Conservation (phyloP, 2,329 filamentous ascomycete genomes). For the Thelonectria discophora region DNA sequence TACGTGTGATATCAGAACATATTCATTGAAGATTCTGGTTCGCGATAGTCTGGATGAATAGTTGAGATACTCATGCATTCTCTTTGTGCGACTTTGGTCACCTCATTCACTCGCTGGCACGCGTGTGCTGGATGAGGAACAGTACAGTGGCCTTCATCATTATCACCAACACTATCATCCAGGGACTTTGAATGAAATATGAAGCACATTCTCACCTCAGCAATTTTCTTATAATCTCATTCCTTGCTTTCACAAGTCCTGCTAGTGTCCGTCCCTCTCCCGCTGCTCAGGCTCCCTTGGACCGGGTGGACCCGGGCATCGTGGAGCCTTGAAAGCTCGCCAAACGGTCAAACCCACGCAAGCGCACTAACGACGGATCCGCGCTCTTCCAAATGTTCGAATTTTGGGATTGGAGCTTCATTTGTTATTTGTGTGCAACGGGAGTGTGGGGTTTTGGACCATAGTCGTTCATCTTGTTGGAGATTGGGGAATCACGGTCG, state of each 20-base stretch:
- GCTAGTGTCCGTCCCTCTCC: conserved; percentile 30
- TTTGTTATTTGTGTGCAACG: no score
- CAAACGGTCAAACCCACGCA: conserved; percentile 20
- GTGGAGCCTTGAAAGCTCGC: conserved; percentile 31
- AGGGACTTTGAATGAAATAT: no score
- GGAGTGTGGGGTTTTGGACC: background rate
- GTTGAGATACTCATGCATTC: no score
- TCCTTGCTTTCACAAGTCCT: conserved; percentile 6
- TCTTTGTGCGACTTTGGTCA: no score
- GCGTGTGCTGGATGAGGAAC: no score
- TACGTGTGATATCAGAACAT: no score
- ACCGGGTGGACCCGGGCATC: conserved; percentile 39
- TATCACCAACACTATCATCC: no score
- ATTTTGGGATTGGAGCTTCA: background rate
- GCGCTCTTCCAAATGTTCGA: conserved; percentile 28
- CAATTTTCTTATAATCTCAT: background rate
- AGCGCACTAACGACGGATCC: conserved; percentile 40
- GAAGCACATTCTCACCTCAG: background rate
- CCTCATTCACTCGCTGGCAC: no score
- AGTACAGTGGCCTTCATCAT: no score
- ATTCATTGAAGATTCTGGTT: no score
- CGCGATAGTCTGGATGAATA: no score
- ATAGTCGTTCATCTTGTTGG: conserved; percentile 20
- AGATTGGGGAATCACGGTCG: conserved; percentile 11
- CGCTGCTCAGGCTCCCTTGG: conserved; percentile 34